Evolutionary conservation across 139 green algal species (phyloP).

Genomic region (Auxenochlorella pyrenoidosa): DNA sequence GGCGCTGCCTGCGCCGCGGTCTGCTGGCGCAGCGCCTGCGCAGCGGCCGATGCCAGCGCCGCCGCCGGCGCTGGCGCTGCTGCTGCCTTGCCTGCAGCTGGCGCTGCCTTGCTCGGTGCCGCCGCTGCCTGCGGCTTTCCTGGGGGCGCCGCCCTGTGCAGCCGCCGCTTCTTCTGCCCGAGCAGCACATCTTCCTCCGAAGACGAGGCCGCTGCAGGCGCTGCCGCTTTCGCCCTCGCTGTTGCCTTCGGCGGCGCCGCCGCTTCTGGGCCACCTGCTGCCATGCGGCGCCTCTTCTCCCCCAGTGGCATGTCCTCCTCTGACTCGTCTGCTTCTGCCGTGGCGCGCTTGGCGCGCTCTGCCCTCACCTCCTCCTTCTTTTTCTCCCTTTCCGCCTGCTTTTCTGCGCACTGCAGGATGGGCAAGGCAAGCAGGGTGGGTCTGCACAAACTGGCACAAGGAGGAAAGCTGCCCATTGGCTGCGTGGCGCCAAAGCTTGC

Average conservation of each 20-base stretch:
- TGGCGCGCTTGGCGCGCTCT: not conserved
- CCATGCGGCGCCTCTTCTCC: not conserved
- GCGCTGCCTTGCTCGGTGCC: not conserved
- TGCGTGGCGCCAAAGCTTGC: no score
- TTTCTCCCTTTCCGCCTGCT: not conserved
- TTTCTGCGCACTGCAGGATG: not conserved
- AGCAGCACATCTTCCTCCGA: not conserved
- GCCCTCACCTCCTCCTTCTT: not conserved
- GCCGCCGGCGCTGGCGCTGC: not conserved
- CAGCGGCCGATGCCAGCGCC: not conserved
- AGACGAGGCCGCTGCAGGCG: not conserved
- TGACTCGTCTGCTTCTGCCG: not conserved
- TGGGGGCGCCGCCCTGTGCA: no score
- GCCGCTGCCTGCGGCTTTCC: not conserved
- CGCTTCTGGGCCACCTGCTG: not conserved
- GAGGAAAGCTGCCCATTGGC: no score
- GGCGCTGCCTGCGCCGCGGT: not conserved
- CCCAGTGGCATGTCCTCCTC: constrained; percentile 16
- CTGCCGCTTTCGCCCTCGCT: not conserved
- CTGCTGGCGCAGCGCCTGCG: not conserved
- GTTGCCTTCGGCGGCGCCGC: no score
- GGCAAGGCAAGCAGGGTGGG: no score
- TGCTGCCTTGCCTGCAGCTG: not conserved
- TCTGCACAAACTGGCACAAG: no score
- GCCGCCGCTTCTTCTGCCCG: no score